Evolutionary conservation across 2,329 filamentous ascomycete species (phyloP), one percentile per base, ranked within the genome.

Genomic region (Colletotrichum agaves): DNA sequence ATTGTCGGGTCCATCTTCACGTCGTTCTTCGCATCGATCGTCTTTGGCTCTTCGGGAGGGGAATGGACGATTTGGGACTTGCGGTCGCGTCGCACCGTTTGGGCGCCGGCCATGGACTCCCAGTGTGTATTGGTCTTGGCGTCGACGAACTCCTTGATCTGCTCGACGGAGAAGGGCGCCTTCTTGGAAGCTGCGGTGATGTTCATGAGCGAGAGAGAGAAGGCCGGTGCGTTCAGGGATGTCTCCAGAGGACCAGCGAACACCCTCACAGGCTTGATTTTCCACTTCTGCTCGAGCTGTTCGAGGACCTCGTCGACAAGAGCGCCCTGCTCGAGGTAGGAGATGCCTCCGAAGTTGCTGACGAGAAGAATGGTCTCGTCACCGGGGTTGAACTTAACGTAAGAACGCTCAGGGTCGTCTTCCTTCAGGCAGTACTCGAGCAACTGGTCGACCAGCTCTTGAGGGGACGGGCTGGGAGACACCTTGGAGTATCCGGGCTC

Each of bases 191-290:
- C 81, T 0, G 80, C 82, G 0, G 84, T 83, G 43, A 89, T 74
- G 75, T 90, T 91, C 73, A 91, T 79, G 55, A 93, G 72, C 3
- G 89, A 91, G 5, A 93, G 84, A 13, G 88, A 91, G 74, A 93
- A 93, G 0, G 90, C 91, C 0, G 90, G 85, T 0, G 89, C 90
- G 71, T 93, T 92, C 72, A 93, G 83, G 15, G 89, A 91, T 0
- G 90, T 92, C 84, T 92, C 91, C 63, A 90, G 85, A 31, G 87
- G 89, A 1, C 91, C 91, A 0, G 84, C 80, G 58, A 87, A 83
- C 58, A 91, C 84, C 33, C 90, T 82, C 3, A 82, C 81, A 0
- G 86, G 85, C 52, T 78, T 75, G 4, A 87, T 80, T 5, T 79
- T 78, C 83, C 85, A 88, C 67, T 81, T 74, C 0, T 64, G 69